Conservation (phyloP, 208 protist species). For the Trypanosoma rangeli region DNA sequence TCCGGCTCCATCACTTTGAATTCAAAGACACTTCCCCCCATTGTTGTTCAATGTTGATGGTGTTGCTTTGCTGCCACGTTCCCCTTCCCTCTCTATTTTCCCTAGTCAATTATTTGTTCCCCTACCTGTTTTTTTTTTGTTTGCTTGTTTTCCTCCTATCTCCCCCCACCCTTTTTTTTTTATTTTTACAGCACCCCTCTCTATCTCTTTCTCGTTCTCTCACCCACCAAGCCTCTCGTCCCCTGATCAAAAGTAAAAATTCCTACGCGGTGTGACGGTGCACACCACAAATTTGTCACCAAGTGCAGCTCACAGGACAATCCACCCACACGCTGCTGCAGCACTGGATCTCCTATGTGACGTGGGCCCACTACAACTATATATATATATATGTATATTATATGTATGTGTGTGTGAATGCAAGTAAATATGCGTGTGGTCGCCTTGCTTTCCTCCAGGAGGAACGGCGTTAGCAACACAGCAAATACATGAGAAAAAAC, state of each 20-base stretch:
- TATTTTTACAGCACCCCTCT: neutral
- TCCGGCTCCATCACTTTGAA: conserved; percentile 44
- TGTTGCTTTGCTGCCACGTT: neutral
- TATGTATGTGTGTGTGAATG: too few relatives aligned
- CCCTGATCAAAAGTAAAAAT: neutral
- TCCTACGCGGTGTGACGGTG: neutral
- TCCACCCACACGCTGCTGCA: neutral
- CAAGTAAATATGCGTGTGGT: too few relatives aligned
- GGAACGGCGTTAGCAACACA: neutral
- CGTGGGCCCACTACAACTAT: neutral
- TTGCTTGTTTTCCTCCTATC: neutral
- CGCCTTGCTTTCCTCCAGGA: neutral
- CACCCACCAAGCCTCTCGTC: neutral
- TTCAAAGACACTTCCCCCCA: conserved; percentile 30
- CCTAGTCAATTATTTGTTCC: neutral
- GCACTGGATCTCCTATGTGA: neutral
- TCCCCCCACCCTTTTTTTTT: conserved; percentile 24
- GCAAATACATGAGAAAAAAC: neutral
- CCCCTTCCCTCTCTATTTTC: neutral
- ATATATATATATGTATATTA: neutral
- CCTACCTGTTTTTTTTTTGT: neutral
- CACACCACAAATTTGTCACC: neutral
- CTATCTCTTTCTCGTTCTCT: neutral
- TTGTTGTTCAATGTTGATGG: neutral
- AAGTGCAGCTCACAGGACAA: neutral